Base-by-base conservation (phyloP, 495 filamentous ascomycete species). In the Trichoderma orchidacearum region DNA sequence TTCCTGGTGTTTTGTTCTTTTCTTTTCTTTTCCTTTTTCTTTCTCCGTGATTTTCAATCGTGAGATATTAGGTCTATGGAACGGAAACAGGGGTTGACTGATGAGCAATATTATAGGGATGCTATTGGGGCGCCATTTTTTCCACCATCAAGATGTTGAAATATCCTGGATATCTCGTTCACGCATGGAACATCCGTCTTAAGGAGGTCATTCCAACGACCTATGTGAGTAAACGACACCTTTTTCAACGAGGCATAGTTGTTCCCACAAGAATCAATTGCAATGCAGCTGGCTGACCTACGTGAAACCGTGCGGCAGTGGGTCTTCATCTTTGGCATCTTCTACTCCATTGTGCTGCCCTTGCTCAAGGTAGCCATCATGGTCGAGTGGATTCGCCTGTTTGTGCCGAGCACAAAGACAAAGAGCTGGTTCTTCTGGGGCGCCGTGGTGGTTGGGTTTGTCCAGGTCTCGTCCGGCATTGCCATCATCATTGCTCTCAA, bases 301-400 rank as follows among this genome's bases (percentile, higher is more conserved):
- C n/a, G n/a, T n/a, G n/a, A n/a, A n/a, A n/a, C n/a, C n/a, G n/a
- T n/a, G n/a, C n/a, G n/a, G n/a, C 23, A 53, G 51, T 35, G 65
- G 63, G 57, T 64, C 18, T 48, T 62, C 8, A 61, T 60, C 27
- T 48, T 65, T n/a, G 54, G 57, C 30, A 25, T 56, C 18, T 58
- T 65, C 41, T 70, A 64, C 54, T 45, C 34, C 7, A 55, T 53
- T 8, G 59, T 59, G 11, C 62, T 70, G 36, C 28, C 66, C 0
- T 56, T 62, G 4, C 57, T 67, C 17, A 73, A 73, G 51, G 60
- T 62, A 1, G 66, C 66, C 15, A 70, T 73, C 45, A 64, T 73
- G 6, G 59, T 69, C 30, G 67, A 71, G 21, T 72, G 69, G 66
- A 30, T 62, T 15, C 64, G 61, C 17, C 58, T 67, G 17, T 68